Base-by-base conservation (phyloP, 2,329 filamentous ascomycete species). In the Alternaria solani region DNA sequence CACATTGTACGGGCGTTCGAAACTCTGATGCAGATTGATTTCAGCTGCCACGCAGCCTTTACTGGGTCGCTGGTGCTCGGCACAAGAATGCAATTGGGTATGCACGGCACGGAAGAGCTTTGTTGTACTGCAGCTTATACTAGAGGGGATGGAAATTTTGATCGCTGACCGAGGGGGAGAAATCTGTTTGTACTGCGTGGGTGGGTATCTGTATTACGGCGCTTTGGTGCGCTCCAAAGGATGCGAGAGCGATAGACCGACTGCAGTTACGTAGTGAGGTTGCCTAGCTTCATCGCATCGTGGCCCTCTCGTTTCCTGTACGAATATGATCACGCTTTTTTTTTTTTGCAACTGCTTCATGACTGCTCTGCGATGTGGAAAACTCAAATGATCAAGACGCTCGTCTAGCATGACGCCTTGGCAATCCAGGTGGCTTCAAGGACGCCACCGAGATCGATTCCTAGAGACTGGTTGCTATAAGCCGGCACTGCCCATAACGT, bases 401-500 rank as follows among this genome's bases (percentile, higher is more conserved):
- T 54, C 32, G 26, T 20, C 32, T 51, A 28, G 30, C 23, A 39
- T 48, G 9, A 28, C 18, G 38, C 28, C 38, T 48, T 26, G 20
- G 42, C 46, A 54, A 44, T 44, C 28, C 30, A 38, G 28, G 44
- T 58, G 52, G 63, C 49, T 55, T 55, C 47, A 46, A 34, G 32
- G 32, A 51, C 52, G 59, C 54, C 58, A 67, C 63, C 46, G 16
- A 55, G 54, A 51, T 56, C 46, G 53, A 55, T 55, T 52, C 55
- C 46, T 64, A 52, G 46, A 62, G n/a, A 51, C 48, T 70, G 59
- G 48, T 63, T 36, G 49, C 42, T 26, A 48, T 51, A 57, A 51
- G 56, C 65, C 54, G 61, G 69, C 63, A 68, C 48, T 61, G 58
- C 62, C 62, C 62, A 63, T 54, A 67, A 66, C 64, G 65, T 67